Evolutionary conservation across 352 stramenopile genomes (phyloP).

Genomic region (Pythium dissotocum): DNA sequence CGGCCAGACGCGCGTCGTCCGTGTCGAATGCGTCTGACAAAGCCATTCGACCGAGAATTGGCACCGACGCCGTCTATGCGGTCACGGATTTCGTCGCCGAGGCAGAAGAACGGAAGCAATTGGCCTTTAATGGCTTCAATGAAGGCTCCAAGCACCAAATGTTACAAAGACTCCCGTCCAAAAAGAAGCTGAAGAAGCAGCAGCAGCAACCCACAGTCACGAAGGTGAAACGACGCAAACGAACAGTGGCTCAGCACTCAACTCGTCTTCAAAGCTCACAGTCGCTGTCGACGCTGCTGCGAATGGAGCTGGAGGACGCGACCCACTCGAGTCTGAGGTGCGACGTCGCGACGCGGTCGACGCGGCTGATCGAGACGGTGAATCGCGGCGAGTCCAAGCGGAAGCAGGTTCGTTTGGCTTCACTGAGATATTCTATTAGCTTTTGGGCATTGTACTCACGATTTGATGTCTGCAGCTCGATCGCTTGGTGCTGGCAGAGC

Average conservation of each 20-base stretch:
- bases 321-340: constrained; percentile 1
- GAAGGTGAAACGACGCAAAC: constrained; percentile 8
- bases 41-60: not conserved
- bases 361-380: constrained; percentile 45
- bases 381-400: constrained; percentile 52
- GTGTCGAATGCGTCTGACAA: constrained; percentile 14
- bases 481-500: constrained; percentile 53
- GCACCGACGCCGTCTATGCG: not conserved
- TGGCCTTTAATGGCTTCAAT: not conserved
- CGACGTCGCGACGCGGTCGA: constrained; percentile 27
- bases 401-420: constrained; percentile 48
- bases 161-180: not conserved
- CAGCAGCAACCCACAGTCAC: not conserved
- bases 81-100: constrained; percentile 36
- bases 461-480: constrained; percentile 40
- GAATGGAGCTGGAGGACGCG: constrained; percentile 16
- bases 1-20: not conserved
- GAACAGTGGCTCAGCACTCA: constrained; percentile 7
- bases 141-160: not conserved
- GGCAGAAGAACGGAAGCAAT: constrained; percentile 36
- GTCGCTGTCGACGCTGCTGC: constrained; percentile 28
- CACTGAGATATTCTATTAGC: not conserved
- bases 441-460: not conserved
- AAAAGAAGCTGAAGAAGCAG: constrained; percentile 8
- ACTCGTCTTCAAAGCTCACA: constrained; percentile 16